Base-by-base conservation (phyloP, 345 rosid genomes). In the Bruguiera gymnorhiza region DNA sequence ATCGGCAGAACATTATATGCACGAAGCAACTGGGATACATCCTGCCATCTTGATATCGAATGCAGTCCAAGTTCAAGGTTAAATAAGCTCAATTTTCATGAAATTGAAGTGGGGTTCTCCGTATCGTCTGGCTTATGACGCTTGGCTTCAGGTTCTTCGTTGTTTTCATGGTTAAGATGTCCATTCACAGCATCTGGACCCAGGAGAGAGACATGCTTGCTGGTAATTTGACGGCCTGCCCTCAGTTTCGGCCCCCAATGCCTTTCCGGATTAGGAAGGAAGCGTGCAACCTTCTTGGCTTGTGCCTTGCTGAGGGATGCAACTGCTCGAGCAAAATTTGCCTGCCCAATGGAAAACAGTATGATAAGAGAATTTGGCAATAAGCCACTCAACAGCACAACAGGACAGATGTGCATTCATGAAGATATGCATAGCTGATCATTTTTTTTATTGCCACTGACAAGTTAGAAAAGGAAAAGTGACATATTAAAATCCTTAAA, bases 171-270 rank as follows among this genome's bases (percentile, higher is more conserved):
- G 65, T 66, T 85, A 62, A 92, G 87, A 70, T 86, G 85, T 66
- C 87, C 96, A 62, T 86, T 96, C 52, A 96, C 93, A 2, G 87
- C 98, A 53, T 92, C 98, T 16, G 86, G 84, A 69, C 99, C 99
- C 82, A 96, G 69, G 64, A 96, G 96, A 34, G 99, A 96, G 16
- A 92, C 73, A 75, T 96, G 99, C 82, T 96, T 96, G 81, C 86
- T 87, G 30, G 99, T 96, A 79, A 96, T 90, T 75, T 83, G 87
- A 32, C 99, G 97, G 65, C 99, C 99, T 3, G 99, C 99, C 62
- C 97, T 83, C 19, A 90, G 81, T 83, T 95, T 96, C 24, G 99
- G 98, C 24, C 99, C 99, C 99, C 99, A 96, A 66, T 96, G 97
- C 86, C 91, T 96, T 80, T 96, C 97, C 9, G 99, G 99, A 73